These are phyloP conservation scores for Pholiota microspora DNA, from an alignment of 768 basidiomycete genomes.

Conservation along the genomic window DNA sequence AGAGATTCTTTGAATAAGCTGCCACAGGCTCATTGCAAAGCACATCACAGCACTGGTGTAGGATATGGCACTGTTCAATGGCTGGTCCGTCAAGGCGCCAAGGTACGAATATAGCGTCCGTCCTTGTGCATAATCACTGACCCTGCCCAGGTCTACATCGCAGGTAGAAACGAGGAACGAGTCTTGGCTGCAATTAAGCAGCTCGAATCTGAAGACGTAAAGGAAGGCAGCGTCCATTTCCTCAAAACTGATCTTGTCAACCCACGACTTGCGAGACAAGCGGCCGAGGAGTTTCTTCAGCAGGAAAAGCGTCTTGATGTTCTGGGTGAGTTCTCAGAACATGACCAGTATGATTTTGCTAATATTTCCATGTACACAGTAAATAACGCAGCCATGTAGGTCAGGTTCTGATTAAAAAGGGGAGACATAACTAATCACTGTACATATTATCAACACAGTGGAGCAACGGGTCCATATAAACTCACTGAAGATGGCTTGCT, in stretches of 20 bases:
- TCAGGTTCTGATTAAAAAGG: too few relatives aligned
- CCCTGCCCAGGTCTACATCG: constrained; percentile 17
- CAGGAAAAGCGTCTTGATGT: constrained; percentile 44
- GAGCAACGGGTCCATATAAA: constrained; percentile 12
- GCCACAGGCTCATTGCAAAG: too few relatives aligned
- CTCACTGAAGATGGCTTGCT: constrained; percentile 14
- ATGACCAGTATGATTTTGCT: too few relatives aligned
- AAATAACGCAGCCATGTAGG: constrained; percentile 21
- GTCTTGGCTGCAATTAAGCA: constrained; percentile 22
- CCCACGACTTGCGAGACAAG: constrained; percentile 28
- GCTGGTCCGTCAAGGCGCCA: constrained; percentile 39
- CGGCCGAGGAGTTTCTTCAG: constrained; percentile 33
- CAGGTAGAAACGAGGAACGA: constrained; percentile 17
- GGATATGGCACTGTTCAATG: constrained; percentile 35
- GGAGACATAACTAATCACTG: too few relatives aligned
- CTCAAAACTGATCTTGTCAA: constrained; percentile 39
- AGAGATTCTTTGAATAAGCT: too few relatives aligned
- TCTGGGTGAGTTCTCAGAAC: constrained; percentile 31
- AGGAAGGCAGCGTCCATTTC: constrained; percentile 30
- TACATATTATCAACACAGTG: too few relatives aligned
- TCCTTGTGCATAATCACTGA: too few relatives aligned
- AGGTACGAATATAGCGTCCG: constrained; percentile 22
- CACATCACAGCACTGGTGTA: constrained; percentile 35
- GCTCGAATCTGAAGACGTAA: constrained; percentile 30
- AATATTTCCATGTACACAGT: constrained; percentile 17